phyloP scores from a whole-genome alignment of 441 rosid species.

The Metrosideros polymorpha region DNA sequence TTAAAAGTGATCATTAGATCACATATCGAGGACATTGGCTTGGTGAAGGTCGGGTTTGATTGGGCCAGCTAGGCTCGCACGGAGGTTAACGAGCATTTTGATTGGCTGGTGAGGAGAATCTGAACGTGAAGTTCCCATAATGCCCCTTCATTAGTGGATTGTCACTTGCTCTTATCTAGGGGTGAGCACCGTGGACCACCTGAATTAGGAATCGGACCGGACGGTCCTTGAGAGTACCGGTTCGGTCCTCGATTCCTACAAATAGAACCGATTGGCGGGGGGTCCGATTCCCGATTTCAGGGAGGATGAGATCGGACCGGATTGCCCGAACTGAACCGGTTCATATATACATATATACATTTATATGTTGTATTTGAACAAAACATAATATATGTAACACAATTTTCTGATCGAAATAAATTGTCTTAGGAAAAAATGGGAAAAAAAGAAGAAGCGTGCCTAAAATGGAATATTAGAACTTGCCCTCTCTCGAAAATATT shows the following conservation, averaged over 20 bases:
- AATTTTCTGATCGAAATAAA: not conserved
- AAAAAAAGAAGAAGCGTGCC: not conserved
- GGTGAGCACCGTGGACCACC: too few species aligned
- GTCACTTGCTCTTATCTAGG: not conserved
- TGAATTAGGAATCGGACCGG: too few species aligned
- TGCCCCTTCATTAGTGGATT: not conserved
- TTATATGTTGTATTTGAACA: too few species aligned
- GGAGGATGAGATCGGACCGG: too few species aligned
- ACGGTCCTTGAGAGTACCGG: too few species aligned
- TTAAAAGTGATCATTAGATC: not conserved
- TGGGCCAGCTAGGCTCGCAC: not conserved
- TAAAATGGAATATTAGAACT: not conserved
- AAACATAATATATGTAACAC: too few species aligned
- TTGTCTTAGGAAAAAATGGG: not conserved
- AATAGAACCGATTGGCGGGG: too few species aligned
- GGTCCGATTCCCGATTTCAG: too few species aligned
- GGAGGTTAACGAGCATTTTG: not conserved
- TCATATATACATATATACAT: too few species aligned
- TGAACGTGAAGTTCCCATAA: not conserved
- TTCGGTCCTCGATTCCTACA: too few species aligned
- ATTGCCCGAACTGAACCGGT: too few species aligned
- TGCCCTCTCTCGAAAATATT: not conserved
- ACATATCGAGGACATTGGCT: not conserved
- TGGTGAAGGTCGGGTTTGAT: not conserved
- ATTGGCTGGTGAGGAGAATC: not conserved